A percentile compares a stretch with the other conserved stretches of the same genome.
Evolutionary conservation across 805 yeast species (phyloP).

Genomic region (Metschnikowia santaceciliae): DNA sequence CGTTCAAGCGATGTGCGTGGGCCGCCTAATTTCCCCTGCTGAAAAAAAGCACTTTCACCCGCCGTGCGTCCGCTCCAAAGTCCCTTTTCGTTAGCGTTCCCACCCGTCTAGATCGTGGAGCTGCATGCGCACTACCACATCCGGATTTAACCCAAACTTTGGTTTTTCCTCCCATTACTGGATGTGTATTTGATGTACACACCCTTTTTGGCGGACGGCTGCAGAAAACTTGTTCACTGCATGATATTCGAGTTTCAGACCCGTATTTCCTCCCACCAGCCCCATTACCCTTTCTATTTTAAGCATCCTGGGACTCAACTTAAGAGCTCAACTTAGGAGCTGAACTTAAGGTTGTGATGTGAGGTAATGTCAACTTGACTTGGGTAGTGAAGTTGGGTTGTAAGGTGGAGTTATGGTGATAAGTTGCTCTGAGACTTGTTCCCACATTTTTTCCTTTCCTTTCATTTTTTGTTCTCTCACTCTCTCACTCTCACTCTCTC

Average conservation of each 20-base stretch:
- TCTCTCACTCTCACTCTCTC: too few relatives aligned
- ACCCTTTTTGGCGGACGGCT: not conserved
- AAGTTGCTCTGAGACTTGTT: too few relatives aligned
- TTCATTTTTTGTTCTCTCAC: too few relatives aligned
- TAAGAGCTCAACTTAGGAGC: too few relatives aligned
- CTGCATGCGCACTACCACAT: not conserved
- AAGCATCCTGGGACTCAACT: too few relatives aligned
- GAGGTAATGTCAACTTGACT: too few relatives aligned
- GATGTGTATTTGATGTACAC: not conserved
- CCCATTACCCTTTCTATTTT: too few relatives aligned
- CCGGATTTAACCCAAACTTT: not conserved
- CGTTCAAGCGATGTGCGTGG: not conserved
- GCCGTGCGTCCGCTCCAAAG: constrained; percentile 1
- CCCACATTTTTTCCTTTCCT: too few relatives aligned
- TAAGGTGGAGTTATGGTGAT: too few relatives aligned
- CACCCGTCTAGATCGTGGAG: not conserved
- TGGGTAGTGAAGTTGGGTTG: too few relatives aligned
- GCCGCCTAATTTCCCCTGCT: not conserved
- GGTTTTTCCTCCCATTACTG: not conserved
- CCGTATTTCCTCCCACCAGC: not conserved
- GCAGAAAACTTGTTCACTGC: not conserved
- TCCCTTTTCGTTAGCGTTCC: not conserved
- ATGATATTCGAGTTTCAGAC: not conserved
- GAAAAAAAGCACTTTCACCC: not conserved
- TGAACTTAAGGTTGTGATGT: too few relatives aligned